Evolutionary conservation across 352 stramenopile species (phyloP).

Genomic region (Thraustochytrium sp.): DNA sequence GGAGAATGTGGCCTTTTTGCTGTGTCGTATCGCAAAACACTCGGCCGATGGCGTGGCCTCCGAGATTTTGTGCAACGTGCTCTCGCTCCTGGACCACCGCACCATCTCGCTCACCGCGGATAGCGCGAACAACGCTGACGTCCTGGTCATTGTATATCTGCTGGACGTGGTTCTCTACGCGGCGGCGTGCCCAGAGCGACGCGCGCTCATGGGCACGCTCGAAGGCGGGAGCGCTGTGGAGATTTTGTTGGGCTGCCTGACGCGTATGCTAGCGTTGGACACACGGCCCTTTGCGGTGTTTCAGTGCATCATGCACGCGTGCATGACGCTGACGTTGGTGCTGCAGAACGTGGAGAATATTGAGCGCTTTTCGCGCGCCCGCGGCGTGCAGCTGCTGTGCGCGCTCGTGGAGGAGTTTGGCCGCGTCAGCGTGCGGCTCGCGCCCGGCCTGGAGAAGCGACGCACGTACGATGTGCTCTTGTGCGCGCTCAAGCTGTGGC

Average conservation of each 20-base stretch:
- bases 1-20: neutral
- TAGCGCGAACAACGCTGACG: neutral
- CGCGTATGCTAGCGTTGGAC: neutral
- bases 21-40: neutral
- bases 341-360: slow-evolving; percentile 13
- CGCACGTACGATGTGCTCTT: slow-evolving; percentile 5
- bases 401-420: slow-evolving; percentile 13
- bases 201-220: neutral
- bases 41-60: neutral
- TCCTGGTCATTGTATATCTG: neutral
- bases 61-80: neutral
- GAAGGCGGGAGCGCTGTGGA: neutral
- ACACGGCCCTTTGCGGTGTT: neutral
- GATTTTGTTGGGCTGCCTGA: neutral
- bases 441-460: neutral
- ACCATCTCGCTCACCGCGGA: neutral
- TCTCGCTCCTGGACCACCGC: neutral
- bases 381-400: neutral
- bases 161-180: neutral
- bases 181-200: neutral
- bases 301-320: neutral
- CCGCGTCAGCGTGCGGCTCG: neutral
- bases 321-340: neutral
- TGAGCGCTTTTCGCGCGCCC: neutral
- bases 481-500: neutral